phyloP scores from a whole-genome alignment of 73 alveolate species.

The Paramecium bursaria region DNA sequence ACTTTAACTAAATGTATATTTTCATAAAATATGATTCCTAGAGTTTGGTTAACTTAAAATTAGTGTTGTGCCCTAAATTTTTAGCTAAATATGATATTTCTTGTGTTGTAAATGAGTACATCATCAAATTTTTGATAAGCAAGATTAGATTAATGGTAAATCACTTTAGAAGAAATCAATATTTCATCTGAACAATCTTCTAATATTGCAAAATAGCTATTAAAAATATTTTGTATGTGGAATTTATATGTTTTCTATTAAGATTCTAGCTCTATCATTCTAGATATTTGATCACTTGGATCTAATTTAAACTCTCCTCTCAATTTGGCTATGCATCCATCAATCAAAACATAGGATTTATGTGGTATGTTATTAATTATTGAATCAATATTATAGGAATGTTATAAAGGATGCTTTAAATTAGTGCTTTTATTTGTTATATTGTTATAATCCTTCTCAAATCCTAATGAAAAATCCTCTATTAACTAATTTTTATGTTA shows the following conservation, averaged over 20 bases:
- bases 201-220: background rate
- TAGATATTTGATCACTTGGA: too few species aligned
- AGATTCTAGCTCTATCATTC: too few species aligned
- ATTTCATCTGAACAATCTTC: conserved; percentile 3
- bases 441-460: background rate
- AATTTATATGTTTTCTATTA: background rate
- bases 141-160: background rate
- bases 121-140: background rate
- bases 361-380: background rate
- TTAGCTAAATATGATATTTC: background rate
- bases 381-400: background rate
- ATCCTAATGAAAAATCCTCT: conserved; percentile 20
- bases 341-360: conserved; percentile 1
- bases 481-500: background rate
- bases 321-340: conserved; percentile 33
- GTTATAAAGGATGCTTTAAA: background rate
- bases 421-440: background rate
- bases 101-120: background rate
- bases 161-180: conserved; percentile 3
- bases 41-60: background rate
- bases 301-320: too few species aligned
- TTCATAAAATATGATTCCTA: background rate
- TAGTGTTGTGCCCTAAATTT: conserved; percentile 1
- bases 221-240: background rate
- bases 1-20: background rate